A percentile compares a stretch with the other conserved stretches of the same genome.
Evolutionary conservation across 2,329 filamentous ascomycete species (phyloP).

Genomic region (Sporothrix brasiliensis): DNA sequence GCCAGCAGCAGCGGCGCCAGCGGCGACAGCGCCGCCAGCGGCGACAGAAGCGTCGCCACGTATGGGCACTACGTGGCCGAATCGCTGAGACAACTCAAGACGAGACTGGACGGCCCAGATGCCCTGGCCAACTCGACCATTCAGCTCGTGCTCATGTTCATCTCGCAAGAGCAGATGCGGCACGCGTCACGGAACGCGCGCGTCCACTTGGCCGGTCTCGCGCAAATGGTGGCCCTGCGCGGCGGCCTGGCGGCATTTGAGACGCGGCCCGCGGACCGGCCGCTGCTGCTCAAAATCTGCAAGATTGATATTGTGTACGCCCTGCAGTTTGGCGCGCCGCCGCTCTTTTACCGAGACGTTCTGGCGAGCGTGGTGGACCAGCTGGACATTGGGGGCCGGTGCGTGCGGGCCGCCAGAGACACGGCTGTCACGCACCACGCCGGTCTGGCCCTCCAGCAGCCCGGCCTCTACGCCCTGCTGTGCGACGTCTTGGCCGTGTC

Average conservation of each 20-base stretch:
- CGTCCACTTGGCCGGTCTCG: conserved; percentile 44
- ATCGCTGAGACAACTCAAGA: not conserved
- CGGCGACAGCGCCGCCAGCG: too few relatives aligned
- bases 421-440: not conserved
- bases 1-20: not conserved
- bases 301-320: conserved; percentile 34
- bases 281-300: conserved; percentile 38
- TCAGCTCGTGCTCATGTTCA: conserved; percentile 37
- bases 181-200: conserved; percentile 28
- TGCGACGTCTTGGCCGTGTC: not conserved
- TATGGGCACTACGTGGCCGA: not conserved
- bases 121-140: conserved; percentile 40
- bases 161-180: conserved; percentile 39
- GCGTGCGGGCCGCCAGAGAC: not conserved
- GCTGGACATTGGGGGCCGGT: not conserved
- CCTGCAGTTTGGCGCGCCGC: conserved; percentile 31
- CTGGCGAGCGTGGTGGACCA: not conserved
- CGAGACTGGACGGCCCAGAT: conserved; percentile 27
- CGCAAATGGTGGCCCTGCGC: conserved; percentile 45
- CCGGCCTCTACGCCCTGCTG: not conserved
- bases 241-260: conserved; percentile 37
- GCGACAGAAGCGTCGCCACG: conserved; percentile 14
- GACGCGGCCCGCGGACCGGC: conserved; percentile 17
- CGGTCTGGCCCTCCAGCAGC: not conserved
- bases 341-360: conserved; percentile 30